Percentiles rank a stretch among this genome's conserved stretches.
phyloP scores from a whole-genome alignment of 306 rosid species.

The Glycine soja region DNA sequence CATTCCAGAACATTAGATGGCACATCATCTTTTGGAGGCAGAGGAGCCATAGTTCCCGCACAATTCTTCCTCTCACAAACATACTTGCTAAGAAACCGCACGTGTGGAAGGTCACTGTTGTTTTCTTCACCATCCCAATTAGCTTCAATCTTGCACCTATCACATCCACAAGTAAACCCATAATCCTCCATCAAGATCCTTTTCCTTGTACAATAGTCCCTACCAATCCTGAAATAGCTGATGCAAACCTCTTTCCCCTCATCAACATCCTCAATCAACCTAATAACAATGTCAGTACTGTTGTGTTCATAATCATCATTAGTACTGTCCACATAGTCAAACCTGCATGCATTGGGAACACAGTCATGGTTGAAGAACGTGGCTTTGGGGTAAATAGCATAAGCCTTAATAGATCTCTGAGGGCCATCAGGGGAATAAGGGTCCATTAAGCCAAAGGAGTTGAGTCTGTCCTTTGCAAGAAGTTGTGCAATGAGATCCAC shows the following conservation, averaged over 20 bases:
- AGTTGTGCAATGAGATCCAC: conserved; percentile 57
- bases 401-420: conserved; percentile 65
- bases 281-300: conserved; percentile 55
- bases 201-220: conserved; percentile 55
- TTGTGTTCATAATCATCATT: conserved; percentile 39
- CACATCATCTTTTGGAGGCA: conserved; percentile 58
- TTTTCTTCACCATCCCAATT: conserved; percentile 47
- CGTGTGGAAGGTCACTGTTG: conserved; percentile 57
- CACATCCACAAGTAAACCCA: conserved; percentile 70
- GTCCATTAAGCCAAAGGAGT: conserved; percentile 78
- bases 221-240: conserved; percentile 70
- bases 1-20: conserved; percentile 60
- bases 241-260: conserved; percentile 71
- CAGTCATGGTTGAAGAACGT: conserved; percentile 71
- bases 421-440: conserved; percentile 57
- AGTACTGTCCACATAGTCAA: conserved; percentile 60
- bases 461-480: conserved; percentile 66
- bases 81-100: conserved; percentile 59
- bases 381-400: conserved; percentile 63
- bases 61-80: conserved; percentile 63
- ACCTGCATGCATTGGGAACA: conserved; percentile 83
- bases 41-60: conserved; percentile 75
- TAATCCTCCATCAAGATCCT: conserved; percentile 70
- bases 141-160: conserved; percentile 75
- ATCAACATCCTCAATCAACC: conserved; percentile 70